Percentiles rank a stretch among this genome's conserved stretches.
These are phyloP conservation scores for Sanghuangporus baumii DNA, from an alignment of 1,284 basidiomycete genomes.

Conservation along the genomic window DNA sequence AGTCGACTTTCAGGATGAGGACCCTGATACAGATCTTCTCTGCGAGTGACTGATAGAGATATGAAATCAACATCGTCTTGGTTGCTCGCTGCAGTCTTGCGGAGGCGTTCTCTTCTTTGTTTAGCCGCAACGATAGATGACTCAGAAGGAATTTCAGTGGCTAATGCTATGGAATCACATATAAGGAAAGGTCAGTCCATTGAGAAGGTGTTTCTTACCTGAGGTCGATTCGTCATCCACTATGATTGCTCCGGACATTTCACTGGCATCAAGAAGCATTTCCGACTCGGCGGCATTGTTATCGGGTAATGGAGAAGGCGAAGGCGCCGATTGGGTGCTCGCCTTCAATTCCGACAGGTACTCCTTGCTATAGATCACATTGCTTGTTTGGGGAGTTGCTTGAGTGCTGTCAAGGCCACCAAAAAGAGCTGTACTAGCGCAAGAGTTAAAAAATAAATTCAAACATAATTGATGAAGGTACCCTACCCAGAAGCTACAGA, in stretches of 20 bases:
- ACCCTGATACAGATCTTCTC: slow-evolving; percentile 49
- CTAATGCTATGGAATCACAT: slow-evolving; percentile 23
- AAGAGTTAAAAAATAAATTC: background rate
- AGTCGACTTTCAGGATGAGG: slow-evolving; percentile 89
- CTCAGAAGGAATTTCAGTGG: slow-evolving; percentile 64
- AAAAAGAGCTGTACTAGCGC: slow-evolving; percentile 28
- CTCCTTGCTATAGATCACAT: slow-evolving; percentile 68
- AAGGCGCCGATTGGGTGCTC: slow-evolving; percentile 61
- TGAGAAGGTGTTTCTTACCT: slow-evolving; percentile 3
- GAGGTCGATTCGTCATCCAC: slow-evolving; percentile 6
- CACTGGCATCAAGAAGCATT: slow-evolving; percentile 42
- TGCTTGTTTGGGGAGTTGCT: slow-evolving; percentile 40
- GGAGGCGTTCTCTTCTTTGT: slow-evolving; percentile 66
- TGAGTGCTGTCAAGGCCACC: slow-evolving; percentile 47
- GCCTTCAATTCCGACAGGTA: slow-evolving; percentile 83
- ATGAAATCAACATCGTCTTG: slow-evolving; percentile 72
- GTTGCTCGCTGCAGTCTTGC: slow-evolving; percentile 28
- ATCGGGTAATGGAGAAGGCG: slow-evolving; percentile 30
- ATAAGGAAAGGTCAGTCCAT: background rate
- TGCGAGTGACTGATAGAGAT: slow-evolving; percentile 65
- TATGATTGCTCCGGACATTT: slow-evolving; percentile 34
- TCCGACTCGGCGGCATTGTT: slow-evolving; percentile 43
- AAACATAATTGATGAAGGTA: slow-evolving; percentile 8
- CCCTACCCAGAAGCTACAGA: slow-evolving; percentile 38
- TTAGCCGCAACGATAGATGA: slow-evolving; percentile 76